Base-by-base conservation (phyloP, 306 rosid species). In the Vigna trinervia region DNA sequence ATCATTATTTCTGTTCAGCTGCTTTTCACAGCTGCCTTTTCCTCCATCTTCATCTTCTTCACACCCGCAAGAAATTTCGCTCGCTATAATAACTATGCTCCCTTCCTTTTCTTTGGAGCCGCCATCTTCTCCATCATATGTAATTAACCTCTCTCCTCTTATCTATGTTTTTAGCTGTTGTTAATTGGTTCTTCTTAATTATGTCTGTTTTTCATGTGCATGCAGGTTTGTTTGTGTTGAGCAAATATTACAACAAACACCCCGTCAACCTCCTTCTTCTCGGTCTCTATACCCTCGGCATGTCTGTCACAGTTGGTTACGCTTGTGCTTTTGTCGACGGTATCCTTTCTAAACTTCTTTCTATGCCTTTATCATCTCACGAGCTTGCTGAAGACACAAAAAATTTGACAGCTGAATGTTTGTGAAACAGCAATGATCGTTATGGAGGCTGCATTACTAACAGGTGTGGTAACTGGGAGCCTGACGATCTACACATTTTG, bases 401-500 rank as follows among this genome's bases (percentile, higher is more conserved):
- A 34, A 34, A 0, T 34, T 34, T 34, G 6, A 34, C 0, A 34
- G 38, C 6, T 34, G 38, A 5, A 34, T 8, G 45, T 39, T 39
- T 39, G 45, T 39, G 45, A 39, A 39, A 39, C 88, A 89, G 91
- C 87, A 46, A 53, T 0, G 19, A n/a, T 87, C 0, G 75, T 89
- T 4, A 6, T 80, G 67, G 87, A 85, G 78, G 86, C 93, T 46
- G 86, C 84, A 46, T 53, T 85, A 34, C 79, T 89, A 13, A 85
- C 89, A 5, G 81, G 84, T 39, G 85, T 45, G 56, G 89, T 87
- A 70, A 86, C 87, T 14, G 38, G 10, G 5, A 69, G 86, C 75
- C 75, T 89, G 4, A 89, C 87, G 0, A 0, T 77, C 0, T 89
- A 87, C 77, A 89, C 91, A 71, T 87, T 89, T 54, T 89, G 93